These are phyloP conservation scores for Phytopythium ostracodes DNA, from an alignment of 352 stramenopile species.

Conservation along the genomic window DNA sequence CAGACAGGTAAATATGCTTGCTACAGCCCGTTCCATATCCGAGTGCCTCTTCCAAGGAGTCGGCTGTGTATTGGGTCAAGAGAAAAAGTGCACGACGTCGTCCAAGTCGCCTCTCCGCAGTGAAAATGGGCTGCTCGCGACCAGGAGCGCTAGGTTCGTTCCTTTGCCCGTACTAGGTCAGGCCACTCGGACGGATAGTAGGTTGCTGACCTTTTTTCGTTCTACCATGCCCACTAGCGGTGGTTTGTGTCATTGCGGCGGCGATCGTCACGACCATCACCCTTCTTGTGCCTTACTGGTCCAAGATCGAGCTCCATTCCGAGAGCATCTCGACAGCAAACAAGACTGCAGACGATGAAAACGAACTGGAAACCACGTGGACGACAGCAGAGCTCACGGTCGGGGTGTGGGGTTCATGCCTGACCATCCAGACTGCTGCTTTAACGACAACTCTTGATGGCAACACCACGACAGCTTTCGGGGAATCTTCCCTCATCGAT, in stretches of 20 bases:
- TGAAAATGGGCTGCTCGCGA: slow-evolving; percentile 45
- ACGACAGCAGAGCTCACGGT: slow-evolving; percentile 34
- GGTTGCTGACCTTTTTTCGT: background rate
- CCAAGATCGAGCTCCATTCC: slow-evolving; percentile 18
- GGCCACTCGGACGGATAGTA: background rate
- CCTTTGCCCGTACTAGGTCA: background rate
- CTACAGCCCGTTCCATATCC: background rate
- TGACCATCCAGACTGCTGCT: slow-evolving; percentile 31
- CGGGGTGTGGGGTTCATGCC: slow-evolving; percentile 50
- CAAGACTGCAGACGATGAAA: slow-evolving; percentile 2
- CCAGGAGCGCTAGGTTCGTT: slow-evolving; percentile 35
- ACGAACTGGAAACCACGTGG: slow-evolving; percentile 6
- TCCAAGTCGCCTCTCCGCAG: background rate
- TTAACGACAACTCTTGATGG: background rate
- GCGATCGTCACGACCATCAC: slow-evolving; percentile 27
- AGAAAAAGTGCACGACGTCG: no score
- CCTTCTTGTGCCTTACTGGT: slow-evolving; percentile 58
- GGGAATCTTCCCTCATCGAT: background rate
- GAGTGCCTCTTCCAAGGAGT: background rate
- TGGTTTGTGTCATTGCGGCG: slow-evolving; percentile 27
- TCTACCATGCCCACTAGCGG: slow-evolving; percentile 18
- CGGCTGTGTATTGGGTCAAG: background rate
- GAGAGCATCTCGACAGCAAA: background rate
- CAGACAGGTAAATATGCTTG: background rate
- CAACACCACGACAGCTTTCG: background rate